Percentiles rank a stretch among this genome's conserved stretches.
Evolutionary conservation across 345 rosid species (phyloP).

Genomic region (Heritiera fomes): DNA sequence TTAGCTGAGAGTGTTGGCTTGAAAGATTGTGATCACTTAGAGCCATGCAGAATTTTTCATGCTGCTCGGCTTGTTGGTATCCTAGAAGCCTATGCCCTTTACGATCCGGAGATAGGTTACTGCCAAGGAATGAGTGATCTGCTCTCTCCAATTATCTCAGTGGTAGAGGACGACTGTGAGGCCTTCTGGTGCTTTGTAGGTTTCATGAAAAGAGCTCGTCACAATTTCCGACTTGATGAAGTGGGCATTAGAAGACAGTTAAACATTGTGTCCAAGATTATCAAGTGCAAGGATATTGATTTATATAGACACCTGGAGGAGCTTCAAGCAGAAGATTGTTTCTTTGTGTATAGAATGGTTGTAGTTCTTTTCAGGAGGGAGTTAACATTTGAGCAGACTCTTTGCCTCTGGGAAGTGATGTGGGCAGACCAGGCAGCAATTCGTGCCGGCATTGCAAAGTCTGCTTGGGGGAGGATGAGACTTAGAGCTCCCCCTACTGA

Average conservation of each 20-base stretch:
- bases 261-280: constrained; percentile 77
- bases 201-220: constrained; percentile 93
- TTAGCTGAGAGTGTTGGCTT: constrained; percentile 70
- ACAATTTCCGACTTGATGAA: constrained; percentile 92
- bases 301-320: constrained; percentile 86
- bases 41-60: constrained; percentile 74
- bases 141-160: constrained; percentile 74
- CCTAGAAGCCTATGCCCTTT: constrained; percentile 88
- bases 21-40: constrained; percentile 76
- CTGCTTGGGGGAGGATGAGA: constrained; percentile 85
- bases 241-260: constrained; percentile 88
- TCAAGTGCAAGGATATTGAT: constrained; percentile 71
- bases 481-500: constrained; percentile 87
- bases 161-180: constrained; percentile 72
- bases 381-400: constrained; percentile 76
- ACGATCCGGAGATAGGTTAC: constrained; percentile 79
- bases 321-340: constrained; percentile 91
- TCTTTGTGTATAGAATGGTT: constrained; percentile 95
- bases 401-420: constrained; percentile 94
- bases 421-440: constrained; percentile 98
- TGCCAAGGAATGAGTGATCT: constrained; percentile 99
- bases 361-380: constrained; percentile 89
- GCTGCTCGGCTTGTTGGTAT: constrained; percentile 86
- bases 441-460: constrained; percentile 67
- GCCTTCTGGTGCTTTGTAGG: constrained; percentile 96